Evolutionary conservation across 2,329 filamentous ascomycete species (phyloP).

Genomic region (Fusarium subglutinans): DNA sequence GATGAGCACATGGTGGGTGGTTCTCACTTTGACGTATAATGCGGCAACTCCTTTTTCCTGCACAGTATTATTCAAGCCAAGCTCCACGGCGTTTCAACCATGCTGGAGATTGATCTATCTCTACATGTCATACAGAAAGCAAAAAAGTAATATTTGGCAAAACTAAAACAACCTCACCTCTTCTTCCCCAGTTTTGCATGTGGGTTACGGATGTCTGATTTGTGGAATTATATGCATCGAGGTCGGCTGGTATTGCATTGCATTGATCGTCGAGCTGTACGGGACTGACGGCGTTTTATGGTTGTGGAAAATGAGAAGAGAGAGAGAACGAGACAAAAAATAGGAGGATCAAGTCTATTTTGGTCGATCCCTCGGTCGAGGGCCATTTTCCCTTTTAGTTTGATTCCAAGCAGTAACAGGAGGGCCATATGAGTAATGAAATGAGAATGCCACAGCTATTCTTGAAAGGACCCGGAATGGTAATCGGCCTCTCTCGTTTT

Average conservation of each 20-base stretch:
- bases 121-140: constrained; percentile 39
- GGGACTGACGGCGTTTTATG: constrained; percentile 45
- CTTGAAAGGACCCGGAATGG: background rate
- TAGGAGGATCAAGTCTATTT: constrained; percentile 10
- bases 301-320: constrained; percentile 33
- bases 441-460: constrained; percentile 27
- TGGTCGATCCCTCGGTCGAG: constrained; percentile 7
- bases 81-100: constrained; percentile 40
- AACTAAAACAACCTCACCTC: constrained; percentile 18
- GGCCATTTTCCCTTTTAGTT: constrained; percentile 20
- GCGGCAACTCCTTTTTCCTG: constrained; percentile 24
- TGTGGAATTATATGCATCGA: constrained; percentile 49
- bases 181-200: constrained; percentile 23
- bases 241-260: constrained; percentile 44
- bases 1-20: constrained; percentile 72
- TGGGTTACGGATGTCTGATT: constrained; percentile 43
- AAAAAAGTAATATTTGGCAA: constrained; percentile 45
- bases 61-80: constrained; percentile 30
- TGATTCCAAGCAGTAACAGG: constrained; percentile 29
- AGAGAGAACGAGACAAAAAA: constrained; percentile 5
- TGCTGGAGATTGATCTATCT: constrained; percentile 34
- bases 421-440: constrained; percentile 37
- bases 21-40: constrained; percentile 71
- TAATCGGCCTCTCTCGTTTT: constrained; percentile 8
- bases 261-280: constrained; percentile 42